These are phyloP conservation scores for Tephrocybe sp. DNA, from an alignment of 768 basidiomycete species.

Conservation along the genomic window DNA sequence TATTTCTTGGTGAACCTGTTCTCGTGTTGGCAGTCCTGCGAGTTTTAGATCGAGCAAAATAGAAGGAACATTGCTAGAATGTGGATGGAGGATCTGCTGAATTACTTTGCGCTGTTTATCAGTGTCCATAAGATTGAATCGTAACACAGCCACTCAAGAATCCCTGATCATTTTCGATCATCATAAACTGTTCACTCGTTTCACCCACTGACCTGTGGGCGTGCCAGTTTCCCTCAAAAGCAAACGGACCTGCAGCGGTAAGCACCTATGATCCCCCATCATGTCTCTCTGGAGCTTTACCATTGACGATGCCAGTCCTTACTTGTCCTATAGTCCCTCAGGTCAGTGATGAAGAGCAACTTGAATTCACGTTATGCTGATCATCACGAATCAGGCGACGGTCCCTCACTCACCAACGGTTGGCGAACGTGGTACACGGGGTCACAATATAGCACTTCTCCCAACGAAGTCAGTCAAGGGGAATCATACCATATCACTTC, in stretches of 20 bases:
- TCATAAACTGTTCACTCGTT: slow-evolving; percentile 5
- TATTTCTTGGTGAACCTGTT: slow-evolving; percentile 65
- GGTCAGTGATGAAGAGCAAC: slow-evolving; percentile 7
- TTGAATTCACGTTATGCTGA: not conserved
- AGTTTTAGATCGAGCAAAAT: slow-evolving; percentile 62
- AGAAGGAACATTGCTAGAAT: slow-evolving; percentile 33
- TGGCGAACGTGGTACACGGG: slow-evolving; percentile 18
- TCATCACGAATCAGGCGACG: slow-evolving; percentile 9
- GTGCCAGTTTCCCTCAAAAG: not conserved
- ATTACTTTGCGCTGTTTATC: slow-evolving; percentile 36
- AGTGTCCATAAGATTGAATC: slow-evolving; percentile 29
- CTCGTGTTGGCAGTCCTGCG: slow-evolving; percentile 52
- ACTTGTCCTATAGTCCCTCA: slow-evolving; percentile 16
- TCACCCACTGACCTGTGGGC: slow-evolving; percentile 3
- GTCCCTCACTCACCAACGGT: not conserved
- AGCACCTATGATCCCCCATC: slow-evolving; percentile 15
- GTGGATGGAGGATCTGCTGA: slow-evolving; percentile 47
- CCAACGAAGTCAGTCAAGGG: slow-evolving; percentile 11
- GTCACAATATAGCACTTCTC: slow-evolving; percentile 9
- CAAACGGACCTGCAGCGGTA: not conserved
- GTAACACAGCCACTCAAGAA: slow-evolving; percentile 14
- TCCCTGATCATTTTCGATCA: slow-evolving; percentile 10
- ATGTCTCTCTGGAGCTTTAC: slow-evolving; percentile 22
- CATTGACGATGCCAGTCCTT: slow-evolving; percentile 20
- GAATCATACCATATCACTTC: slow-evolving; percentile 19